These are phyloP conservation scores for Tanacetum coccineum DNA, from an alignment of 129 eudicot species.

Conservation along the genomic window DNA sequence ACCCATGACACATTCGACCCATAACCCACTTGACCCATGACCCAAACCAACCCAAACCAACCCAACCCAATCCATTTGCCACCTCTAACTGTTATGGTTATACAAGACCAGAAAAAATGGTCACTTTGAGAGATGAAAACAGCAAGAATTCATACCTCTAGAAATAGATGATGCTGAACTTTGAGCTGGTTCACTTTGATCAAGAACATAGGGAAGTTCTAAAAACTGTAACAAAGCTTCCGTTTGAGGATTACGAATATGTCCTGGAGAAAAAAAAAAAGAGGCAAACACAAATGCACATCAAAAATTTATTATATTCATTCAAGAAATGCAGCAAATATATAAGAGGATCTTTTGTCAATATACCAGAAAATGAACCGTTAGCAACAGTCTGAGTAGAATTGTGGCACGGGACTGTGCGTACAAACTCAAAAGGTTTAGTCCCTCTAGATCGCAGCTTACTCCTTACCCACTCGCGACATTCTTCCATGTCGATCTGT, in stretches of 20 bases:
- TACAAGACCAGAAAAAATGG: neutral
- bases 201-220: conserved; percentile 72
- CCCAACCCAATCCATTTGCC: too few relatives aligned
- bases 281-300: neutral
- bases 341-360: neutral
- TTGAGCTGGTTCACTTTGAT: conserved; percentile 31
- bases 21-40: too few relatives aligned
- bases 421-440: conserved; percentile 73
- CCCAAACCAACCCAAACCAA: too few relatives aligned
- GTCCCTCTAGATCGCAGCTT: conserved; percentile 67
- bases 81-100: too few relatives aligned
- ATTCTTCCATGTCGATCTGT: conserved; percentile 49
- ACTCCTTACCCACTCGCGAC: conserved; percentile 60
- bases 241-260: conserved; percentile 79
- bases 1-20: too few relatives aligned
- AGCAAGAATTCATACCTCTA: conserved; percentile 37
- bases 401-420: conserved; percentile 59
- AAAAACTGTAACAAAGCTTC: conserved; percentile 61
- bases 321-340: neutral
- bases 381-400: conserved; percentile 42
- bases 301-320: neutral
- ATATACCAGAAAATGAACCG: conserved; percentile 45
- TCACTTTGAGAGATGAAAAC: neutral
- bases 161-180: conserved; percentile 40
- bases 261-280: conserved; percentile 39